Percentiles rank a stretch among this genome's conserved stretches.
phyloP scores from a whole-genome alignment of 495 filamentous ascomycete genomes.

The Articulospora tetracladia region DNA sequence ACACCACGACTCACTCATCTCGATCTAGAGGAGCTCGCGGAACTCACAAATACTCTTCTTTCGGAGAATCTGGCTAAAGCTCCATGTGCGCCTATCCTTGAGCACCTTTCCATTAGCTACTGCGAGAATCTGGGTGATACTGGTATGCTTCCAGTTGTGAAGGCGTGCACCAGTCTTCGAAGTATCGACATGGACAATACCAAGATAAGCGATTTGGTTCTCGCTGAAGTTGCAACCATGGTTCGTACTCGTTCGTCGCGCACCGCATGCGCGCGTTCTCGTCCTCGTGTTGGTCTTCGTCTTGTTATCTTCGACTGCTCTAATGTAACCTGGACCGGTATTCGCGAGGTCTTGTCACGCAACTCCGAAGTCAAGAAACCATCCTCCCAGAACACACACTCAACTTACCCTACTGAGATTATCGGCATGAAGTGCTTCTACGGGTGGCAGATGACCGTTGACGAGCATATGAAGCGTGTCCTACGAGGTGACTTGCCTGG shows the following conservation, averaged over 20 bases:
- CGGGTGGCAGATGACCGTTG: constrained; percentile 89
- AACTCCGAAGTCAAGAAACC: constrained; percentile 65
- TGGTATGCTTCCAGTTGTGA: constrained; percentile 81
- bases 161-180: constrained; percentile 62
- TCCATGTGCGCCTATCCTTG: constrained; percentile 63
- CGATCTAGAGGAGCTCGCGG: constrained; percentile 81
- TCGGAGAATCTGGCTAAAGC: constrained; percentile 66
- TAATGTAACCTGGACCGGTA: constrained; percentile 87
- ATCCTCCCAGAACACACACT: constrained; percentile 17
- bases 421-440: constrained; percentile 91
- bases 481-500: constrained; percentile 66
- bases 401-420: constrained; percentile 63
- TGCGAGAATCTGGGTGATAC: constrained; percentile 82
- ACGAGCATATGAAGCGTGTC: constrained; percentile 85
- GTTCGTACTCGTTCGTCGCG: constrained; percentile 62
- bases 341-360: constrained; percentile 78
- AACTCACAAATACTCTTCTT: constrained; percentile 70
- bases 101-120: constrained; percentile 83
- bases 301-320: constrained; percentile 89
- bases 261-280: constrained; percentile 28
- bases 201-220: constrained; percentile 78
- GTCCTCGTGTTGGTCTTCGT: constrained; percentile 59
- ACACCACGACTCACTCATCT: constrained; percentile 76
- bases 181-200: constrained; percentile 93
- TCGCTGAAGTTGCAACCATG: constrained; percentile 78